Conservation (phyloP, 2,329 filamentous ascomycete genomes). For the Cladophialophora bantiana region DNA sequence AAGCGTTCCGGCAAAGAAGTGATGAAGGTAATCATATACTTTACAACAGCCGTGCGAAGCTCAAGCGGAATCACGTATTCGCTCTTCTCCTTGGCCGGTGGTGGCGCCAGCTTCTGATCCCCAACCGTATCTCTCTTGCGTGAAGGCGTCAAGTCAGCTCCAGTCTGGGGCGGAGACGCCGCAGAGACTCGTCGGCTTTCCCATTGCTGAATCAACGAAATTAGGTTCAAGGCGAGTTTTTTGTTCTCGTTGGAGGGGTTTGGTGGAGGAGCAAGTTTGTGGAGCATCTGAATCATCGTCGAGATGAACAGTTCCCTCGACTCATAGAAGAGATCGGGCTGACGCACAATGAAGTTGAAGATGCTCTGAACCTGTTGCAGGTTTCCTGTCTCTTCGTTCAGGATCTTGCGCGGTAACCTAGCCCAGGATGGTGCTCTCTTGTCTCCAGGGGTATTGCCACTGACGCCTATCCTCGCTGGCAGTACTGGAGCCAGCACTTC, state of each 20-base stretch:
- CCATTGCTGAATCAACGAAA: slow-evolving; percentile 91
- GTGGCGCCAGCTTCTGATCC: slow-evolving; percentile 63
- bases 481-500: slow-evolving; percentile 95
- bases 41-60: slow-evolving; percentile 81
- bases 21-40: slow-evolving; percentile 95
- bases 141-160: slow-evolving; percentile 72
- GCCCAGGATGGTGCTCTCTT: slow-evolving; percentile 83
- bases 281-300: slow-evolving; percentile 84
- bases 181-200: slow-evolving; percentile 75
- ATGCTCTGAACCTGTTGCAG: slow-evolving; percentile 96
- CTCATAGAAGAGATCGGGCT: slow-evolving; percentile 93
- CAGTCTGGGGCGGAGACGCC: slow-evolving; percentile 49
- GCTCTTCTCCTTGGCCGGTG: slow-evolving; percentile 51
- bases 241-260: slow-evolving; percentile 91
- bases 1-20: slow-evolving; percentile 87
- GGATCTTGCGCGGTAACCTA: slow-evolving; percentile 84
- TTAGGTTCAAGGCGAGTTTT: slow-evolving; percentile 87
- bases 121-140: slow-evolving; percentile 46
- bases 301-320: slow-evolving; percentile 89
- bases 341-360: slow-evolving; percentile 93
- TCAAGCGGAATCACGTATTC: slow-evolving; percentile 73
- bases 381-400: slow-evolving; percentile 94
- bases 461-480: slow-evolving; percentile 73
- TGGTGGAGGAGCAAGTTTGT: slow-evolving; percentile 83
- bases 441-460: slow-evolving; percentile 67